Base-by-base conservation (phyloP, 225 moss, liverwort and hornwort species). In the Straminergon stramineum region DNA sequence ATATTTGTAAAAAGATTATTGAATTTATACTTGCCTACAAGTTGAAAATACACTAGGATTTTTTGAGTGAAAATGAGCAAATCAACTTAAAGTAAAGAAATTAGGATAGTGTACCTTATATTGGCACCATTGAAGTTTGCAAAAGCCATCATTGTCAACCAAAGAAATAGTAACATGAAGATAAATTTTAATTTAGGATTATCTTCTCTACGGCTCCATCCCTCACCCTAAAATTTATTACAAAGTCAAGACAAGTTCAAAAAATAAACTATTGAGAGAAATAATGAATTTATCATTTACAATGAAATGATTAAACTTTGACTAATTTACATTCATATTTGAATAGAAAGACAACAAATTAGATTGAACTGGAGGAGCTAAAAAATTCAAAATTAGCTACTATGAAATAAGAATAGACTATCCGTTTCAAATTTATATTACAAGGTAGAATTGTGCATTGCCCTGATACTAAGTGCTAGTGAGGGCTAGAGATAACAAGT, bases 401-500 rank as follows among this genome's bases (percentile, higher is more conserved):
- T 2, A 5, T 6, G 8, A 14, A 70, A 3, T 41, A 41, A 43
- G 5, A 41, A 2, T 39, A 69, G 13, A n/a, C 2, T 37, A 15
- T 67, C 30, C 28, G 15, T 73, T 73, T 43, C 16, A 73, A 41
- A 73, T 43, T 27, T 27, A 27, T 73, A 27, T 27, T 73, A 9
- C 4, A 27, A 16, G 5, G 10, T 43, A 7, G 5, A 7, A 43
- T 43, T 73, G 5, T 9, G 5, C 41, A 23, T 14, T 5, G 2
- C 15, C 26, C 5, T 41, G 15, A 27, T 41, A 15, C 0, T 9
- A 71, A 41, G 2, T 15, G 5, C 15, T 71, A 26, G 5, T 41
- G 3, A 14, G 4, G 41, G 13, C 2, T 41, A 24, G 24, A 24
- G 39, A 3, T 0, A 8, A 70, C 4, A 0, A 0, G 2, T 8